Evolutionary conservation across 2,329 filamentous ascomycete genomes (phyloP), one percentile per base, ranked within the genome.

Genomic region (Xylaria sp.): DNA sequence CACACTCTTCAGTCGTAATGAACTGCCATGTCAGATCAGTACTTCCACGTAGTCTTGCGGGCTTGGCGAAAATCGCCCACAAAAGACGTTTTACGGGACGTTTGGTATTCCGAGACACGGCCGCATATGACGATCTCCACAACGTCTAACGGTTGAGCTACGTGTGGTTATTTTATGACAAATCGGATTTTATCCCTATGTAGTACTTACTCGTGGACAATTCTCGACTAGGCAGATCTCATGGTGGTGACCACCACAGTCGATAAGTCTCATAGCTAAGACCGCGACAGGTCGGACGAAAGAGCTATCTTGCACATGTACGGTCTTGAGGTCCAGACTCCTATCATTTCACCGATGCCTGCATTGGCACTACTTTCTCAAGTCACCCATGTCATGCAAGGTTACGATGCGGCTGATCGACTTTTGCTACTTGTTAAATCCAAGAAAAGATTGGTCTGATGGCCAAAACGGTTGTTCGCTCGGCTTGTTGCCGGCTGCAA

Each of bases 381-480:
- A 55, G 64, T 44, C 5, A 35, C 23, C 29, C 51, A 12, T 57
- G 18, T 3, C 37, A 21, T 58, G 40, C 13, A 18, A 47, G 50
- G 53, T n/a, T 60, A 37, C 60, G 47, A 66, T 63, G 63, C 66
- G 66, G 66, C 66, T 66, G 66, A 66, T 53, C 35, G 32, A 13
- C 47, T 16, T 50, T 58, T 51, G 57, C 44, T 55, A 48, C 59
- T 58, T 62, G n/a, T 51, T 48, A 32, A 60, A 1, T 53, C 55
- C 12, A 9, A 54, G 63, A 18, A 66, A 53, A 27, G 53, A n/a
- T 29, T 23, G 35, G 44, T 44, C 40, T 66, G 32, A 35, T 27
- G 40, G 48, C 50, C n/a, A 21, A 42, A 55, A 35, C 51, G 40
- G 21, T 47, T 40, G 32, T 42, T 42, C 35, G 21, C 47, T 40